Evolutionary conservation across 1,284 basidiomycete species (phyloP), one percentile per base, ranked within the genome.

Genomic region (Rhodofomes roseus): DNA sequence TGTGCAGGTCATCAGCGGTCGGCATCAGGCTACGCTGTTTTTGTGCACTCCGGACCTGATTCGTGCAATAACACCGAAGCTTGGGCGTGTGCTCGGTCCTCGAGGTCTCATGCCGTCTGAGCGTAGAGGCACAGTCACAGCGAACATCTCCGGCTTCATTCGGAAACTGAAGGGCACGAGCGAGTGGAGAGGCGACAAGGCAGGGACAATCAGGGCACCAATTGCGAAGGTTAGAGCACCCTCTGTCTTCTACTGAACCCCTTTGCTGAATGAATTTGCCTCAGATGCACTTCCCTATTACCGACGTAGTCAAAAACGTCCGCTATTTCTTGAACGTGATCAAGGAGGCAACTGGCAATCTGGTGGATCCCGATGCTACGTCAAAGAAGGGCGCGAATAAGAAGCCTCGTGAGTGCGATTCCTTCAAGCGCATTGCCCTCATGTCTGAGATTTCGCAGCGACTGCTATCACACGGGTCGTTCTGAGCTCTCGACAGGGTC

Each of bases 61-160:
- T 59, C 84, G 87, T 29, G 76, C 84, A 36, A 92, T 98, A 62
- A 88, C 91, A 25, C 86, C 89, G 14, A 85, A 84, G 66, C 81
- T 98, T 7, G 96, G 95, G 36, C 88, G 96, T 65, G 85, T 93
- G 61, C 82, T 99, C 27, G 97, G 96, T 70, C 96, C 95, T 44
- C 88, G 93, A 62, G 96, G 96, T 62, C 76, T 99, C 56, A 98
- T 99, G 95, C 96, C 96, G 16, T 93, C 92, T 8, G 90, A 90
- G 62, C 90, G 96, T 74, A 84, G 96, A 64, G 96, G 96, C 2
- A 97, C 96, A 0, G 96, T 98, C 8, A 93, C 92, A 0, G 90
- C 94, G 57, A 92, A 96, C 61, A 81, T 97, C 59, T 86, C 79
- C 16, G 85, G 86, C 16, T 94, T 91, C 60, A 89, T 99, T 60